Evolutionary conservation across 176 grass and related monocot genomes (phyloP).

Genomic region (Chloris gayana): DNA sequence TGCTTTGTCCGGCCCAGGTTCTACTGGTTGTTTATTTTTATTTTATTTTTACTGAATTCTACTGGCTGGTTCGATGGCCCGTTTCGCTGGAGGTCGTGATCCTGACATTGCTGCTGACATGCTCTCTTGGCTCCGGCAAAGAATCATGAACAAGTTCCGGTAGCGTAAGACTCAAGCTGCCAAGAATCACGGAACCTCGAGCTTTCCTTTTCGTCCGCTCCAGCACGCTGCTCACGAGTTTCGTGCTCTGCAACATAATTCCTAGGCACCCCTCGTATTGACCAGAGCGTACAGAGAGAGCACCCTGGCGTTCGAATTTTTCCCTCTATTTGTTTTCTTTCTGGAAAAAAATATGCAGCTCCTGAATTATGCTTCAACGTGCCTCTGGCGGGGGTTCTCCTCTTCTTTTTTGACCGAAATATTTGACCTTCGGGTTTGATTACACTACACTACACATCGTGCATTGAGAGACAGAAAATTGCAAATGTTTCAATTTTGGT

Average conservation of each 20-base stretch:
- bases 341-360: neutral
- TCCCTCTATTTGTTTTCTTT: neutral
- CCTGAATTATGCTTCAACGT: neutral
- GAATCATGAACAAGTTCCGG: neutral
- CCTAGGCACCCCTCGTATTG: neutral
- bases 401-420: too few species aligned
- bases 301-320: neutral
- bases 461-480: neutral
- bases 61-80: neutral
- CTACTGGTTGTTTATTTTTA: too few species aligned
- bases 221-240: neutral
- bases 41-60: too few species aligned
- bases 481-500: neutral
- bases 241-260: neutral
- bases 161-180: conserved; percentile 10
- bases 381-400: too few species aligned
- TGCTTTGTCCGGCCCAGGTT: too few species aligned
- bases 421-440: neutral
- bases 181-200: neutral
- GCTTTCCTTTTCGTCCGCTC: neutral
- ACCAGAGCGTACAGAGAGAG: neutral
- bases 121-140: too few species aligned
- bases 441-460: neutral
- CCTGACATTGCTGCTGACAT: too few species aligned
- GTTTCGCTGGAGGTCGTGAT: too few species aligned